These are phyloP conservation scores for Fusarium coicis DNA, from an alignment of 2,329 filamentous ascomycete genomes.

Conservation along the genomic window DNA sequence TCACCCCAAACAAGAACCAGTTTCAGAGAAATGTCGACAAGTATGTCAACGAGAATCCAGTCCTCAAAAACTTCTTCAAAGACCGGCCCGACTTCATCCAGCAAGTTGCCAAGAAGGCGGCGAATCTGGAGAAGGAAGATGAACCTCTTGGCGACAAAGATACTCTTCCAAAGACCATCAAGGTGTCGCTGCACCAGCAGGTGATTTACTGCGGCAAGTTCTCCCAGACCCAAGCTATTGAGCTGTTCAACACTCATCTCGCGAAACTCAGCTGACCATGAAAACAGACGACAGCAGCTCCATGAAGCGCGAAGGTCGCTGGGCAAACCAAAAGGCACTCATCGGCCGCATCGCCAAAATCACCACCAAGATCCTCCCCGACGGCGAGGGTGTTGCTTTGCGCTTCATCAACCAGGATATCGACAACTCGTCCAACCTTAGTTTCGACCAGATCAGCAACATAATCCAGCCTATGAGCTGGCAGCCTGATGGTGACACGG, in stretches of 20 bases:
- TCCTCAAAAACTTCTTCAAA: not conserved
- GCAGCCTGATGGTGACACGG: not conserved
- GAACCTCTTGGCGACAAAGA: not conserved
- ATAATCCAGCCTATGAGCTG: not conserved
- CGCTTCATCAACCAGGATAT: not conserved
- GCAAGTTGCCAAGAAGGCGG: not conserved
- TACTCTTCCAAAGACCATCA: not conserved
- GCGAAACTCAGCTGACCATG: not conserved
- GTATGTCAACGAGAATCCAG: not conserved
- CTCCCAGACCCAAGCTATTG: not conserved
- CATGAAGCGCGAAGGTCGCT: not conserved
- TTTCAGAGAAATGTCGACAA: not conserved
- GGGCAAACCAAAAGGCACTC: not conserved
- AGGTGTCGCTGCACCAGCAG: not conserved
- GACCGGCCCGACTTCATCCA: not conserved
- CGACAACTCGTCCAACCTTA: not conserved
- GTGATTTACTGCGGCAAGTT: not conserved
- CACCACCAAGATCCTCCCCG: not conserved
- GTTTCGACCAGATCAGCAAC: not conserved
- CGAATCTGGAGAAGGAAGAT: not conserved
- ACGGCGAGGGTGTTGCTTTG: not conserved
- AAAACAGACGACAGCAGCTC: not conserved
- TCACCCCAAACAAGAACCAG: not conserved
- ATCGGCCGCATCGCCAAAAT: not conserved
- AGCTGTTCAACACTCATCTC: not conserved